Conservation (phyloP, 345 rosid species). For the Gossypium ekmanianum region DNA sequence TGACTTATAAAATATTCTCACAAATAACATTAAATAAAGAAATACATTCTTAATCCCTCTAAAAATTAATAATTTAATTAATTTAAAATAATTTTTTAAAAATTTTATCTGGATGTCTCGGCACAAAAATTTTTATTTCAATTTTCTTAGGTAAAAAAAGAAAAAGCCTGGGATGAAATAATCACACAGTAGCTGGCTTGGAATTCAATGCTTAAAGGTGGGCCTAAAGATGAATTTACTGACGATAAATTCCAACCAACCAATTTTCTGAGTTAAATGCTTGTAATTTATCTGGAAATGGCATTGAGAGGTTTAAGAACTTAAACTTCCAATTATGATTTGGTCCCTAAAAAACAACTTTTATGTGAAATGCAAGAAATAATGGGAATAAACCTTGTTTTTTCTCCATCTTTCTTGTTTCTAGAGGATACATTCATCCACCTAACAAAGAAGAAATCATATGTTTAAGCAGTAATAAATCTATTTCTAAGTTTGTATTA, state of each 20-base stretch:
- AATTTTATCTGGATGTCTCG: too few relatives aligned
- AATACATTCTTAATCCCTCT: too few relatives aligned
- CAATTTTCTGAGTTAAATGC: not conserved
- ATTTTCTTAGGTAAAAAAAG: too few relatives aligned
- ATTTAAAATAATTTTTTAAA: too few relatives aligned
- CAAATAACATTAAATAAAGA: too few relatives aligned
- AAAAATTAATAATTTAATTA: too few relatives aligned
- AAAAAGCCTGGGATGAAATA: too few relatives aligned
- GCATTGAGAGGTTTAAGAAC: not conserved
- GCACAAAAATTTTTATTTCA: too few relatives aligned
- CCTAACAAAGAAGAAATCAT: conserved; percentile 63
- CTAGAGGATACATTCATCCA: conserved; percentile 47
- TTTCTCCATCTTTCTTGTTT: conserved; percentile 35
- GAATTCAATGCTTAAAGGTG: not conserved
- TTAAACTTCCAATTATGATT: not conserved
- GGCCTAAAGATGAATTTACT: not conserved
- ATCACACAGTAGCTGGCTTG: not conserved
- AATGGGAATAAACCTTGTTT: not conserved
- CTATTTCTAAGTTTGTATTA: not conserved
- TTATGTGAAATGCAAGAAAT: conserved; percentile 39
- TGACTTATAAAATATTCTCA: too few relatives aligned
- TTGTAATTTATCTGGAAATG: conserved; percentile 6
- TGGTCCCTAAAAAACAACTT: conserved; percentile 18
- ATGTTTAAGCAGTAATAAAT: conserved; percentile 27
- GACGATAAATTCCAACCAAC: not conserved